phyloP scores from a whole-genome alignment of 2,329 filamentous ascomycete genomes.

The Ilyonectria mors-panacis region DNA sequence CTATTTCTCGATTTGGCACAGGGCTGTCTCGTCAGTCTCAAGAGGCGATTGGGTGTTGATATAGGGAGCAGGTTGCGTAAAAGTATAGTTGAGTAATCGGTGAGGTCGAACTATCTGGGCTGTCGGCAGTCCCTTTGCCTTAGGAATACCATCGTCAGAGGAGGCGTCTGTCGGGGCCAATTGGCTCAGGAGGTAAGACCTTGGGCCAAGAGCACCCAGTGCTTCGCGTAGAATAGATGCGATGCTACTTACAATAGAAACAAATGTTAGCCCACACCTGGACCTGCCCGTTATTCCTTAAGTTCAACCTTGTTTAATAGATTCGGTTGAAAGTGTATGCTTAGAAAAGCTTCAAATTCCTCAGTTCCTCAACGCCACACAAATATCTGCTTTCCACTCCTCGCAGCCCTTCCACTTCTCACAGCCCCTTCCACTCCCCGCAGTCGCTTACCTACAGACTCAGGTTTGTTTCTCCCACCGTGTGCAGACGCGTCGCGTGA shows the following conservation, averaged over 20 bases:
- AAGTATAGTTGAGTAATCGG: neutral
- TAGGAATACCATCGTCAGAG: neutral
- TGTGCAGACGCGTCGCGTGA: neutral
- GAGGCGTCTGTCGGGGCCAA: neutral
- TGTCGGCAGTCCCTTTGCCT: neutral
- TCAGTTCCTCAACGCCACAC: neutral
- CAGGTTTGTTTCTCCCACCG: neutral
- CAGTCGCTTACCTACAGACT: neutral
- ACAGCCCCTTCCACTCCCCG: neutral
- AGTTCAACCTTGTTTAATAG: neutral
- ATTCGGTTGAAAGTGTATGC: no score
- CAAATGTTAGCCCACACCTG: neutral
- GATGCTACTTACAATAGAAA: neutral
- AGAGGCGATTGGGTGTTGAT: no score
- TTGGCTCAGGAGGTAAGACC: neutral
- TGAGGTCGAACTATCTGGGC: neutral
- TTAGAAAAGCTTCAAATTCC: neutral
- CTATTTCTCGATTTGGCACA: neutral
- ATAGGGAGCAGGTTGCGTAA: neutral
- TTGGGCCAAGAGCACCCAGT: neutral
- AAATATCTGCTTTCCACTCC: neutral
- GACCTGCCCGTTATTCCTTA: neutral
- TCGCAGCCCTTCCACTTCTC: neutral
- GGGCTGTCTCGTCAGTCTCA: neutral
- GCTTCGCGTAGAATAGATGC: no score